Conservation (phyloP, 352 stramenopile species). For the Pilasporangium apinafurcum region DNA sequence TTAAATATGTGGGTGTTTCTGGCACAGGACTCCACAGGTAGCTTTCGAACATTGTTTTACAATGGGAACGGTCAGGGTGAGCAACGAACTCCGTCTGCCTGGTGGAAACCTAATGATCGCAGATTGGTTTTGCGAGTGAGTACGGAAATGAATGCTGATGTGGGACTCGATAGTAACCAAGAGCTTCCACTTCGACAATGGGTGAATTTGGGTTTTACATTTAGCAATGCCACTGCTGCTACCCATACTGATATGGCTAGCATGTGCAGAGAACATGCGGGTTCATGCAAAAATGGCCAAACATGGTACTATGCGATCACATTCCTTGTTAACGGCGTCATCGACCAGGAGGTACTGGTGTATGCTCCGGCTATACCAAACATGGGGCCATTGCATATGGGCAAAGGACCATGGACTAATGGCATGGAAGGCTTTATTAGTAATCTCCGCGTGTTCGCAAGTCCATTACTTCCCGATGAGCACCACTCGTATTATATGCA, state of each 20-base stretch:
- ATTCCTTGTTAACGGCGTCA: constrained; percentile 51
- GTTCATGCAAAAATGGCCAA: not conserved
- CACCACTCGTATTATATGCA: constrained; percentile 17
- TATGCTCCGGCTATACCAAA: constrained; percentile 42
- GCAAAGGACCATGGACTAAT: constrained; percentile 59
- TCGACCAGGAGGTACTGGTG: constrained; percentile 44
- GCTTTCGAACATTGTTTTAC: constrained; percentile 74
- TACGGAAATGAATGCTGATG: constrained; percentile 39
- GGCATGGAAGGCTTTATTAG: constrained; percentile 60
- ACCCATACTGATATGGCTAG: not conserved
- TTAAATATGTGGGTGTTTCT: constrained; percentile 67
- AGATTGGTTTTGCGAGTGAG: constrained; percentile 65
- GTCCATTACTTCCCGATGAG: constrained; percentile 16
- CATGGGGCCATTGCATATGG: constrained; percentile 54
- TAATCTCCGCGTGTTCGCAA: constrained; percentile 38
- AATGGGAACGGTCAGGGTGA: constrained; percentile 58
- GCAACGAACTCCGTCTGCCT: constrained; percentile 74
- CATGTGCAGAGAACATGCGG: constrained; percentile 4
- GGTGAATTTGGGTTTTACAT: constrained; percentile 65
- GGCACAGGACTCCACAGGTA: constrained; percentile 40
- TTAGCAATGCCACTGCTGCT: constrained; percentile 45
- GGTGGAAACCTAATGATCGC: constrained; percentile 66
- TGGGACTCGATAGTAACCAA: constrained; percentile 39
- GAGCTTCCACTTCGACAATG: constrained; percentile 48
- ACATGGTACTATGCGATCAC: constrained; percentile 38